Conservation (phyloP, 352 stramenopile genomes). For the Globisporangium barbulae region DNA sequence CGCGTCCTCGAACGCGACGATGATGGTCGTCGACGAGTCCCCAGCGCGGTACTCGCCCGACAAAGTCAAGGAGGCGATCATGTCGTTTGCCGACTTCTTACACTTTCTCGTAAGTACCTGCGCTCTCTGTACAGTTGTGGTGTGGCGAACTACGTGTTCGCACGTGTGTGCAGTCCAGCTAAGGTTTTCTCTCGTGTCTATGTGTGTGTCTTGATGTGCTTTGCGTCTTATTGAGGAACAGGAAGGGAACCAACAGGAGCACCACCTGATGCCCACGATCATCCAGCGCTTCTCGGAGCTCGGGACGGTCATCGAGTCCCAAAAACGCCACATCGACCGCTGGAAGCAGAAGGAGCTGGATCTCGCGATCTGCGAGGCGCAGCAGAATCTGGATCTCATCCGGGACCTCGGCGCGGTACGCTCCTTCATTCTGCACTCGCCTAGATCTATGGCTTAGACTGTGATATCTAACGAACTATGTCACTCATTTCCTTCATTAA, state of each 20-base stretch:
- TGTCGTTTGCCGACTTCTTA: slow-evolving; percentile 78
- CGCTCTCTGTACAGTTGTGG: not conserved
- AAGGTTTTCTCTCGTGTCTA: slow-evolving; percentile 27
- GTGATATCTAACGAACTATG: not conserved
- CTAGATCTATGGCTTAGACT: not conserved
- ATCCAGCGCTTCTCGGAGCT: slow-evolving; percentile 75
- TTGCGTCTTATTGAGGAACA: slow-evolving; percentile 54
- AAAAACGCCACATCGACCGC: slow-evolving; percentile 81
- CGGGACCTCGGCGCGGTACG: slow-evolving; percentile 46
- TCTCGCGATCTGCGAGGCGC: slow-evolving; percentile 63
- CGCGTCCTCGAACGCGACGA: slow-evolving; percentile 17
- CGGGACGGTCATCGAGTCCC: slow-evolving; percentile 77
- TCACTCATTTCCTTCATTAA: not conserved
- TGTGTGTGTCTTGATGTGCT: slow-evolving; percentile 21
- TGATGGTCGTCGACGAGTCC: slow-evolving; percentile 31
- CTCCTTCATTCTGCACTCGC: not conserved
- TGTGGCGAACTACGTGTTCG: not conserved
- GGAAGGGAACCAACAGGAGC: slow-evolving; percentile 71
- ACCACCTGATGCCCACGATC: slow-evolving; percentile 73
- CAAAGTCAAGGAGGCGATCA: slow-evolving; percentile 74
- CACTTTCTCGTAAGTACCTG: slow-evolving; percentile 70
- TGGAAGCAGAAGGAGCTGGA: slow-evolving; percentile 86
- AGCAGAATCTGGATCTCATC: slow-evolving; percentile 67
- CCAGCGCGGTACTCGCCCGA: slow-evolving; percentile 67
- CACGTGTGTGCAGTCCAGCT: slow-evolving; percentile 15